These are phyloP conservation scores for Eimeria falciformis DNA, from an alignment of 169 alveolate genomes.

Conservation along the genomic window DNA sequence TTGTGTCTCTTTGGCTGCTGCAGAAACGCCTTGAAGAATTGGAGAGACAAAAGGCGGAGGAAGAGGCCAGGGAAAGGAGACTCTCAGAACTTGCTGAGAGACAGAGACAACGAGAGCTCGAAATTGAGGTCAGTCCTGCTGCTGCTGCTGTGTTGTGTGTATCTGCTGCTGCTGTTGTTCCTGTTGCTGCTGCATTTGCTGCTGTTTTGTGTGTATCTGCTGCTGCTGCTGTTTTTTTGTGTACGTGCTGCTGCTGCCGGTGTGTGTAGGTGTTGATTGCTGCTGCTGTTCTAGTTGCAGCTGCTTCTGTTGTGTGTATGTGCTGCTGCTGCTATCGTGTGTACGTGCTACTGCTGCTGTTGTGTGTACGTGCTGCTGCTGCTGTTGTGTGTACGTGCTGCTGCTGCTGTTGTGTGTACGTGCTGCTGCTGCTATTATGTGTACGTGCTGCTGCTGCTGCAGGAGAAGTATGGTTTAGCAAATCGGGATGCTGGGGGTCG, in stretches of 20 bases:
- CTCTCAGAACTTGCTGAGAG: slow-evolving; percentile 47
- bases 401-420: neutral
- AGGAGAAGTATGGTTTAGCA: neutral
- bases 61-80: slow-evolving; percentile 44
- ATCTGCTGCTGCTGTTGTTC: slow-evolving; percentile 33
- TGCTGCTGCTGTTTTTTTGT: neutral
- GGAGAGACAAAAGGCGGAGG: slow-evolving; percentile 58
- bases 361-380: slow-evolving; percentile 1
- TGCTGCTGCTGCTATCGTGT: neutral
- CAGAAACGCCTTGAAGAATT: slow-evolving; percentile 42
- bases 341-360: neutral
- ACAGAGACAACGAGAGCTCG: slow-evolving; percentile 57
- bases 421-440: neutral
- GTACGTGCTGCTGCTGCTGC: slow-evolving; percentile 24
- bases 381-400: neutral
- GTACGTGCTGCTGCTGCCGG: too few relatives aligned
- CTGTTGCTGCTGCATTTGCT: neutral
- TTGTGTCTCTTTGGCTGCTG: neutral
- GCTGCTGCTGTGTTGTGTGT: neutral
- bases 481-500: neutral
- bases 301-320: neutral
- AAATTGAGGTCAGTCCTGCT: slow-evolving; percentile 36
- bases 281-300: slow-evolving; percentile 1
- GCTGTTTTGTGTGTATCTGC: neutral
- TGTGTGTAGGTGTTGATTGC: too few relatives aligned